Evolutionary conservation across 129 eudicot genomes (phyloP).

Genomic region (Flaveria bidentis): DNA sequence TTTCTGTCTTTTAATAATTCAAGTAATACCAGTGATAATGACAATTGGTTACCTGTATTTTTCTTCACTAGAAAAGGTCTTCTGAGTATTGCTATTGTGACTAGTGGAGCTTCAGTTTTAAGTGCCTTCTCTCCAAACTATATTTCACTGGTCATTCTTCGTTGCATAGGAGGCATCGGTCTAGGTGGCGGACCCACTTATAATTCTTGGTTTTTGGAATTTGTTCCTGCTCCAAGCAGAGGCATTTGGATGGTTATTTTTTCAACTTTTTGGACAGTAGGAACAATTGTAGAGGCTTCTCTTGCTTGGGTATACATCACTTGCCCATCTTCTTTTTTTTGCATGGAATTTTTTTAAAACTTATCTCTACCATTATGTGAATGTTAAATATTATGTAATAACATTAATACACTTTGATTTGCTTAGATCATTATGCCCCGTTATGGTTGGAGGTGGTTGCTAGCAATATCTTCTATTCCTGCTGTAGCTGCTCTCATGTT

Average conservation of each 20-base stretch:
- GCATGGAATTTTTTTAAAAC: not conserved
- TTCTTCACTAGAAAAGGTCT: slow-evolving; percentile 64
- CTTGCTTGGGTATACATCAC: slow-evolving; percentile 67
- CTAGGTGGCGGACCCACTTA: slow-evolving; percentile 81
- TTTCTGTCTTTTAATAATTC: not conserved
- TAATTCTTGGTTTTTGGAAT: slow-evolving; percentile 79
- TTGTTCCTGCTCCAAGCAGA: slow-evolving; percentile 72
- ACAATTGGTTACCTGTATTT: slow-evolving; percentile 27
- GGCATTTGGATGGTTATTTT: slow-evolving; percentile 85
- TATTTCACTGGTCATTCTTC: slow-evolving; percentile 54
- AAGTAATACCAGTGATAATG: slow-evolving; percentile 12
- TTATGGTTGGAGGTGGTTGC: slow-evolving; percentile 83
- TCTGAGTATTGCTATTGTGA: slow-evolving; percentile 60
- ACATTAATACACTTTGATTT: not conserved
- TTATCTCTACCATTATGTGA: not conserved
- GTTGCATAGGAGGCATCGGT: slow-evolving; percentile 74
- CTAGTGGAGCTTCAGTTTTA: slow-evolving; percentile 56
- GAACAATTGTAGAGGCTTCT: slow-evolving; percentile 74
- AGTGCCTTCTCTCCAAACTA: slow-evolving; percentile 80
- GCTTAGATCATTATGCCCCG: slow-evolving; percentile 62
- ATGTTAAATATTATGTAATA: not conserved
- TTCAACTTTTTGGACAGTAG: slow-evolving; percentile 69
- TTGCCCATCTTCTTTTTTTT: not conserved
- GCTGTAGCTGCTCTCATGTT: slow-evolving; percentile 54
- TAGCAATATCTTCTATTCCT: slow-evolving; percentile 68